Evolutionary conservation across 352 stramenopile genomes (phyloP).

Genomic region (Pythium oligandrum): DNA sequence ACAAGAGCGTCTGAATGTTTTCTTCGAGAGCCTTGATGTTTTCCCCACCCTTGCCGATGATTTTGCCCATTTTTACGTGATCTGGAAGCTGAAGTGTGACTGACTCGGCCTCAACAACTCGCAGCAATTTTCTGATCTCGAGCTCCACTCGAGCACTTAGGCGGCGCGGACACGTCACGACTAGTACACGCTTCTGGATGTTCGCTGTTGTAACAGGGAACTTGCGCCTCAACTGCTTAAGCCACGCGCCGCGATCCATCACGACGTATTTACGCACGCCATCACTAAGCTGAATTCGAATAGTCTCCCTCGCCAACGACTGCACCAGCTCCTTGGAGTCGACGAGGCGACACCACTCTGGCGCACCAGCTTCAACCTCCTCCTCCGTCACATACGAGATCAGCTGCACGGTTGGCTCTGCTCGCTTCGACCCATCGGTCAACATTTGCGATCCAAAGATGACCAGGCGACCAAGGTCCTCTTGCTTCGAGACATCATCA

Average conservation of each 20-base stretch:
- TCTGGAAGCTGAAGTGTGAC: constrained; percentile 8
- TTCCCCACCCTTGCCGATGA: constrained; percentile 13
- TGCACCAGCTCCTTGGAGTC: constrained; percentile 7
- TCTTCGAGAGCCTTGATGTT: constrained; percentile 5
- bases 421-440: constrained; percentile 5
- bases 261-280: constrained; percentile 1
- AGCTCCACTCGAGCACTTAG: constrained; percentile 2
- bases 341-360: constrained; percentile 11
- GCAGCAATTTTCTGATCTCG: constrained; percentile 3
- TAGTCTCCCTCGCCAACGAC: neutral
- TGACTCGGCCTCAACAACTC: constrained; percentile 2
- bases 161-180: constrained; percentile 6
- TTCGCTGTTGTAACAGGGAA: constrained; percentile 1
- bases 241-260: constrained; percentile 6
- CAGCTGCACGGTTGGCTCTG: constrained; percentile 8
- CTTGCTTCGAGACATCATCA: neutral
- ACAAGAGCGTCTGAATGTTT: constrained; percentile 6
- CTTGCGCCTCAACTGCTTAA: constrained; percentile 3
- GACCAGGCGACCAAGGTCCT: neutral
- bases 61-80: constrained; percentile 10
- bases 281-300: neutral
- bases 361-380: constrained; percentile 11
- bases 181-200: constrained; percentile 2
- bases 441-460: constrained; percentile 14
- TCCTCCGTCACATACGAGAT: constrained; percentile 6